Conservation (phyloP, 2,329 filamentous ascomycete genomes). For the Pestalotiopsis sp. region DNA sequence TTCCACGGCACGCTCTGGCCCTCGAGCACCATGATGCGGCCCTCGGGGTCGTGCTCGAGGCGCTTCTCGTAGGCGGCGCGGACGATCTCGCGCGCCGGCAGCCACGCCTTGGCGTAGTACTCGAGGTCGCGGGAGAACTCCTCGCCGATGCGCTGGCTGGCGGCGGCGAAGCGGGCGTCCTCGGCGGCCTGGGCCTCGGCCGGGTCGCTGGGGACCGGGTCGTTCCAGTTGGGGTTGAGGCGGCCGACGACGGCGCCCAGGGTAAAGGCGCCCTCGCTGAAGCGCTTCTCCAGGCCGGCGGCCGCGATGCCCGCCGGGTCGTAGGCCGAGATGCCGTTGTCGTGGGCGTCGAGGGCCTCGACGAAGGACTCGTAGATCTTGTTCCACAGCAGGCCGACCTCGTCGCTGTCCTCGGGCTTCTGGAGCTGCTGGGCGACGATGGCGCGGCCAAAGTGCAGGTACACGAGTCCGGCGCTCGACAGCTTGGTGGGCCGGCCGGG, state of each 20-base stretch:
- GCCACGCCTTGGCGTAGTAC: slow-evolving; percentile 76
- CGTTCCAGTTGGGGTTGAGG: slow-evolving; percentile 82
- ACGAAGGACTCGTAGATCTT: slow-evolving; percentile 94
- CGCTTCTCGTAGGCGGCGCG: slow-evolving; percentile 74
- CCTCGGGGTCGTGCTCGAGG: slow-evolving; percentile 68
- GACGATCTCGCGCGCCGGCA: slow-evolving; percentile 83
- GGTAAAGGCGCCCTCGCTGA: slow-evolving; percentile 80
- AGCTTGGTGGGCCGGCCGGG: slow-evolving; percentile 85
- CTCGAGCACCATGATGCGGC: slow-evolving; percentile 81
- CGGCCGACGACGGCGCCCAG: slow-evolving; percentile 83
- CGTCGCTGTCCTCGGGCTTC: slow-evolving; percentile 62
- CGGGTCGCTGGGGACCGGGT: slow-evolving; percentile 55
- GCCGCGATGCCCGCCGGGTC: slow-evolving; percentile 70
- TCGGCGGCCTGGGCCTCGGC: slow-evolving; percentile 71
- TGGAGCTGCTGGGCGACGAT: slow-evolving; percentile 68
- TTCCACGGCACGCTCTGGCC: slow-evolving; percentile 87
- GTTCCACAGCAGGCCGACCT: slow-evolving; percentile 76
- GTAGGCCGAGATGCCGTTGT: slow-evolving; percentile 89
- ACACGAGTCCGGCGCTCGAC: slow-evolving; percentile 90
- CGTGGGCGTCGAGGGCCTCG: slow-evolving; percentile 95
- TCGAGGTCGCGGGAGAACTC: slow-evolving; percentile 83
- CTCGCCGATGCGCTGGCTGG: slow-evolving; percentile 83
- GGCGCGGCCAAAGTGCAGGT: slow-evolving; percentile 88
- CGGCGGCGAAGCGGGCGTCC: slow-evolving; percentile 77
- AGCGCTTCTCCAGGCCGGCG: slow-evolving; percentile 79